Base-by-base conservation (phyloP, 2,329 filamentous ascomycete species). In the Penicillium sp. region DNA sequence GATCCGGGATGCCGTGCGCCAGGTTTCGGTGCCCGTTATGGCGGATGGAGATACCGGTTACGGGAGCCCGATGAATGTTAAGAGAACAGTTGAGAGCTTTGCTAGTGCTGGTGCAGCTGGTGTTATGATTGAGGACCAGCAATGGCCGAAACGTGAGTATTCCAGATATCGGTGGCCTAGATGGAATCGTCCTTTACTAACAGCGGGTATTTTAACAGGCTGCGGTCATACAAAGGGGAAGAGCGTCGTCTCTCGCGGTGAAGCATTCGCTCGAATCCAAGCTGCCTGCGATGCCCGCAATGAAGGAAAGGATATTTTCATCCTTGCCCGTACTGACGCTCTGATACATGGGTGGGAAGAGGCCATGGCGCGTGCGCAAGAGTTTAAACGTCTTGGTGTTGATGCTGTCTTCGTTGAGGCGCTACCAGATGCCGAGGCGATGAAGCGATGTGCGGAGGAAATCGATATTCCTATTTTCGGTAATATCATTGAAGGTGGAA, bases 21-120 rank as follows among this genome's bases (percentile, higher is more conserved):
- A 67, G 34, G 66, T 68, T 0, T 66, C 44, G 1, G 49, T 75
- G 0, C 75, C 73, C 0, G 57, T 77, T 21, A 63, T 76, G 54
- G 73, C 66, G 0, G 74, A 76, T 55, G 73, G 72, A 0, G 73
- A 76, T 51, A 76, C 73, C 0, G 74, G 74, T 3, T 76, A 76
- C 45, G 74, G 74, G 5, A 68, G 70, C 35, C 70, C 73, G 3
- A 71, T 75, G 70, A 76, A 75, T 42, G 73, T 76, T 1, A 66
- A 65, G 34, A 55, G 73, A 15, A 75, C 73, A 0, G 73, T 76
- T 3, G 66, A 75, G 53, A 64, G 62, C 6, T 75, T 70, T 54
- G 72, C 73, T 0, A 53, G 60, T 4, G 72, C 72, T 1, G 72
- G 65, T 0, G 65, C 66, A 1, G 66, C 66, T 4, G 66, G 67